Conservation (phyloP, 1,284 basidiomycete genomes). For the Volvariella surrecta region DNA sequence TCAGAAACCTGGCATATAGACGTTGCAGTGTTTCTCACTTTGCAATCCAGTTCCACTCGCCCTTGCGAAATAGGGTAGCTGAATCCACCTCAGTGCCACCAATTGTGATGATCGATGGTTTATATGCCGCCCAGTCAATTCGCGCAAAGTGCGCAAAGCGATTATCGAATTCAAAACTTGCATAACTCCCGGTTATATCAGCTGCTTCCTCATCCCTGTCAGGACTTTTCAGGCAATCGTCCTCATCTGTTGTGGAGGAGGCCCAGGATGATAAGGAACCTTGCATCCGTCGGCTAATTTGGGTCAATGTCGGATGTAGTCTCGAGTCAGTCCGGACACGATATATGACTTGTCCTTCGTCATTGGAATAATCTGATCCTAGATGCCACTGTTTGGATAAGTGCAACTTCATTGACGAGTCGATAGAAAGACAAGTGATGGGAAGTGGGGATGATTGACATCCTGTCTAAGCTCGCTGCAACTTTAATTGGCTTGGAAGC, state of each 20-base stretch:
- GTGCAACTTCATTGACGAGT: slow-evolving; percentile 4
- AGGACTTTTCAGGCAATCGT: slow-evolving; percentile 6
- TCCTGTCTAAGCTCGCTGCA: not conserved
- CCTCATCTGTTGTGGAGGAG: slow-evolving; percentile 5
- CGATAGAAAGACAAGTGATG: not conserved
- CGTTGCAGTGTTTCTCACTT: slow-evolving; percentile 12
- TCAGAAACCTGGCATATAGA: not conserved
- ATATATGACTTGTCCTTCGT: slow-evolving; percentile 19
- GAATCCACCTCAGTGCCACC: slow-evolving; percentile 15
- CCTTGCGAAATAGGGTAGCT: slow-evolving; percentile 19
- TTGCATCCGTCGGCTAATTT: slow-evolving; percentile 10
- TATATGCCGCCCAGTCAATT: slow-evolving; percentile 19
- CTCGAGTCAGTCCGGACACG: slow-evolving; percentile 15
- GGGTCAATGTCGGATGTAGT: slow-evolving; percentile 14
- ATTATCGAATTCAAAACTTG: slow-evolving; percentile 9
- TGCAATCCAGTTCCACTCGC: slow-evolving; percentile 15
- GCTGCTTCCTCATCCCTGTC: slow-evolving; percentile 9
- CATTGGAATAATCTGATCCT: slow-evolving; percentile 14
- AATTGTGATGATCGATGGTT: slow-evolving; percentile 18
- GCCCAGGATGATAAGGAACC: slow-evolving; percentile 4
- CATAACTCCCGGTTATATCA: slow-evolving; percentile 6
- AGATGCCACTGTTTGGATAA: slow-evolving; percentile 5
- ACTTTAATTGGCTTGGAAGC: too few relatives aligned
- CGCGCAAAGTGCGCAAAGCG: slow-evolving; percentile 19
- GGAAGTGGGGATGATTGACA: not conserved